A percentile compares a stretch with the other conserved stretches of the same genome.
Evolutionary conservation across 2,329 filamentous ascomycete genomes (phyloP).

Genomic region (Colletotrichum coccodes): DNA sequence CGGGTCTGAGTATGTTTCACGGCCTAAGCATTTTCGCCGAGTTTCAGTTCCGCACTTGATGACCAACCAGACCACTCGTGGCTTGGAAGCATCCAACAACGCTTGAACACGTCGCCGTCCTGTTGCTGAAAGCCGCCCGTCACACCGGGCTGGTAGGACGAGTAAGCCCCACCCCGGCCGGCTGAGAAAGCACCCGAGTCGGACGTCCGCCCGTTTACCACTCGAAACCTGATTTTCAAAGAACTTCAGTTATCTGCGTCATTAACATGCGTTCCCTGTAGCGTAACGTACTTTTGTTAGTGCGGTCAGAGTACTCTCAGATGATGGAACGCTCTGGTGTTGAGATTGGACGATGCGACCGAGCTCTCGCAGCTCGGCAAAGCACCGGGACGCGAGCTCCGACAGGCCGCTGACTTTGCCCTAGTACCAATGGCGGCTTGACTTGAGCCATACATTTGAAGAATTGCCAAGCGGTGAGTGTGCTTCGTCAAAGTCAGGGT

Average conservation of each 20-base stretch:
- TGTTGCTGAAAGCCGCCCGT: not conserved
- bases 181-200: constrained; percentile 4
- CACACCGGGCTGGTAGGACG: not conserved
- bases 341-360: constrained; percentile 7
- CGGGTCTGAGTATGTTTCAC: constrained; percentile 8
- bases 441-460: too few relatives aligned
- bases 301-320: too few relatives aligned
- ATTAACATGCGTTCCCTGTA: too few relatives aligned
- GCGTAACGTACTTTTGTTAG: too few relatives aligned
- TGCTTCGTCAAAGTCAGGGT: too few relatives aligned
- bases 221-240: not conserved
- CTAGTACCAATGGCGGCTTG: too few relatives aligned
- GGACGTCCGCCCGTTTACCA: constrained; percentile 13
- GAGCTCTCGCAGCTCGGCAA: not conserved
- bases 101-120: not conserved
- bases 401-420: not conserved
- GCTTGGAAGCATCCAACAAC: not conserved
- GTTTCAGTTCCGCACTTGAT: not conserved
- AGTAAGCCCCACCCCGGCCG: not conserved
- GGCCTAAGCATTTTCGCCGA: not conserved
- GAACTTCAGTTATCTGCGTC: not conserved
- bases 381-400: not conserved
- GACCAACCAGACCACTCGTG: not conserved
- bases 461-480: too few relatives aligned
- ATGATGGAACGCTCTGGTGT: not conserved